phyloP scores from a whole-genome alignment of 139 green algal genomes.

The Micractinium conductrix region DNA sequence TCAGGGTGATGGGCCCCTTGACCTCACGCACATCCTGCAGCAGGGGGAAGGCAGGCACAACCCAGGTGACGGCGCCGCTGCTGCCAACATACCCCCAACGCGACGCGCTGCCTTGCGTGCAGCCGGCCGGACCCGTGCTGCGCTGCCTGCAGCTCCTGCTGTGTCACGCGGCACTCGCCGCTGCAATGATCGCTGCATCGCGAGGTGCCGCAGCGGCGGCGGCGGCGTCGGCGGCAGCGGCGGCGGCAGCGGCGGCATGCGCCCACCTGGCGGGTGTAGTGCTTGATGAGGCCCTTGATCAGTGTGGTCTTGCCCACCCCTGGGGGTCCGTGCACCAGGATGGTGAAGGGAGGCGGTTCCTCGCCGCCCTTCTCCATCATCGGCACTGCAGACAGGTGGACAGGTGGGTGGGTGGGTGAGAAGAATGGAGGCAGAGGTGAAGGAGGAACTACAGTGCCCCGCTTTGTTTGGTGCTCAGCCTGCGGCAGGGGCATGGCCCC shows the following conservation, averaged over 20 bases:
- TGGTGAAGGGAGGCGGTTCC: conserved; percentile 92
- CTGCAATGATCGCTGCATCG: too few species aligned
- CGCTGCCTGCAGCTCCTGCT: too few species aligned
- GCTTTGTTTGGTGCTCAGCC: neutral
- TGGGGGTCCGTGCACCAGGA: conserved; percentile 96
- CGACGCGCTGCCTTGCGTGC: too few species aligned
- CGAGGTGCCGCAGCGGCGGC: too few species aligned
- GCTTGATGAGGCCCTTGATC: conserved; percentile 94
- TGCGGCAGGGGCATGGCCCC: too few species aligned
- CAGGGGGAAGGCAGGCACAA: too few species aligned
- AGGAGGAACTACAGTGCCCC: neutral
- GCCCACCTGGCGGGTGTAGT: conserved; percentile 97
- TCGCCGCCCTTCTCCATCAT: conserved; percentile 67
- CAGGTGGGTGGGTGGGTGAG: neutral
- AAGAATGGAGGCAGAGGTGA: neutral
- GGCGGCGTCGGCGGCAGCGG: too few species aligned
- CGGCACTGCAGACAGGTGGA: conserved; percentile 66
- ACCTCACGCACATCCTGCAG: conserved; percentile 89
- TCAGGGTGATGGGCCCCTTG: conserved; percentile 93
- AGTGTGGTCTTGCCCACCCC: conserved; percentile 93
- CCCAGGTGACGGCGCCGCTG: too few species aligned
- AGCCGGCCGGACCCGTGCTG: too few species aligned
- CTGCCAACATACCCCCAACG: too few species aligned
- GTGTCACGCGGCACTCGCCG: too few species aligned
- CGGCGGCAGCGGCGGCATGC: too few species aligned